These are phyloP conservation scores for Rhizopogon sp. DNA, from an alignment of 768 basidiomycete species.

Conservation along the genomic window DNA sequence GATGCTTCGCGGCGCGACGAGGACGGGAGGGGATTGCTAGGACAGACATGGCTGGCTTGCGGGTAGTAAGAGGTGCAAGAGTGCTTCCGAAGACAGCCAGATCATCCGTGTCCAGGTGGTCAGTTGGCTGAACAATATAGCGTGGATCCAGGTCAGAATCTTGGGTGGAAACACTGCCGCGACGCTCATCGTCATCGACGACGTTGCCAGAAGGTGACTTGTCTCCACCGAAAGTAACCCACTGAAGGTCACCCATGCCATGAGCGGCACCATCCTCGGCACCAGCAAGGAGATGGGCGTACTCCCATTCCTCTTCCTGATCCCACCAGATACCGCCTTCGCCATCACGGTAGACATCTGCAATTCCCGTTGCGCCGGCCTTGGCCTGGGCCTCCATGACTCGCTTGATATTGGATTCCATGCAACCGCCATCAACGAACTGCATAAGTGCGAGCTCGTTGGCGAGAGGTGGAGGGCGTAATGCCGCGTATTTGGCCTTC, in stretches of 20 bases:
- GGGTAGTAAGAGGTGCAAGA: conserved; percentile 16
- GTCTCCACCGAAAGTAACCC: conserved; percentile 37
- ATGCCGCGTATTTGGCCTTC: conserved; percentile 43
- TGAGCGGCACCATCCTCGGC: conserved; percentile 21
- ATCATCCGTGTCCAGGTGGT: conserved; percentile 27
- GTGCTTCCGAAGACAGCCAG: conserved; percentile 28
- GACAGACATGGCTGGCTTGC: conserved; percentile 30
- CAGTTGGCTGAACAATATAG: conserved; percentile 38
- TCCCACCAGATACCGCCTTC: conserved; percentile 68
- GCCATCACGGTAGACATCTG: conserved; percentile 55
- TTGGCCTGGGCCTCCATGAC: conserved; percentile 53
- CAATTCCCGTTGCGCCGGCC: conserved; percentile 32
- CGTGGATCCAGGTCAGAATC: conserved; percentile 51
- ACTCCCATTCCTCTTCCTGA: conserved; percentile 68
- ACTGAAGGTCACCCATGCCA: conserved; percentile 31
- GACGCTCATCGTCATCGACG: conserved; percentile 27
- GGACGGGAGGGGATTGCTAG: conserved; percentile 32
- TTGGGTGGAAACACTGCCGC: conserved; percentile 44
- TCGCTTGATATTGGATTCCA: conserved; percentile 49
- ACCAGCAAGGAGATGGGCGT: conserved; percentile 50
- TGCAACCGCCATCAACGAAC: conserved; percentile 57
- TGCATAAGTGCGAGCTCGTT: conserved; percentile 70
- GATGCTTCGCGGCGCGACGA: conserved; percentile 30
- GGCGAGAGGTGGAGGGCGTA: conserved; percentile 45
- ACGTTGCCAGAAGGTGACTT: conserved; percentile 10